Evolutionary conservation across 371 early-diverging fungal genomes (phyloP).

Genomic region (Dichotomocladium elegans): DNA sequence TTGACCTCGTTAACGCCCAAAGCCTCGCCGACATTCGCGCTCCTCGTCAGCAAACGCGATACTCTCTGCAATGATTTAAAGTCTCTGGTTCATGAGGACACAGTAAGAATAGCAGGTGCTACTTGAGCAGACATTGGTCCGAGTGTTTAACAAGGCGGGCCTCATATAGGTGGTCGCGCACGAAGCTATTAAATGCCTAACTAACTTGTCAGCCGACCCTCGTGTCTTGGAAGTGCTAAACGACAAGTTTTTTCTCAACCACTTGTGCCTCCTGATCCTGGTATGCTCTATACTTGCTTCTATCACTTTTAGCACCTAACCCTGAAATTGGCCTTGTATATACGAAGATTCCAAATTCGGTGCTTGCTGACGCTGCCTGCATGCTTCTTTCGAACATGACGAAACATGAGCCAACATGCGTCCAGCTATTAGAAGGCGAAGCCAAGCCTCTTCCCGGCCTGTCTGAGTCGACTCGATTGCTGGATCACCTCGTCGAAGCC

Average conservation of each 20-base stretch:
- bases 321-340: neutral
- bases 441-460: slow-evolving; percentile 42
- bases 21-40: slow-evolving; percentile 54
- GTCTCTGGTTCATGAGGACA: slow-evolving; percentile 63
- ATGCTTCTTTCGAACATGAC: slow-evolving; percentile 94
- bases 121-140: neutral
- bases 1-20: slow-evolving; percentile 70
- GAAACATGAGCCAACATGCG: slow-evolving; percentile 61
- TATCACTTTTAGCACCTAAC: neutral
- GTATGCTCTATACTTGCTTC: slow-evolving; percentile 27
- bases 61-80: slow-evolving; percentile 67
- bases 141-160: neutral
- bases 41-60: slow-evolving; percentile 59
- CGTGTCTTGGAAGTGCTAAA: slow-evolving; percentile 58
- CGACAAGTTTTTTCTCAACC: slow-evolving; percentile 61
- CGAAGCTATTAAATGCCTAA: slow-evolving; percentile 76
- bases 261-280: slow-evolving; percentile 65
- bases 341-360: slow-evolving; percentile 48
- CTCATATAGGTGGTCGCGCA: slow-evolving; percentile 69
- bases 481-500: slow-evolving; percentile 85
- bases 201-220: slow-evolving; percentile 77
- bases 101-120: slow-evolving; percentile 55
- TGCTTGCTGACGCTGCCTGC: slow-evolving; percentile 75
- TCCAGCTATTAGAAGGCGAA: slow-evolving; percentile 47
- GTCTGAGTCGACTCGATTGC: slow-evolving; percentile 37